Evolutionary conservation across 768 basidiomycete genomes (phyloP).

Genomic region (Trametes coccinea): DNA sequence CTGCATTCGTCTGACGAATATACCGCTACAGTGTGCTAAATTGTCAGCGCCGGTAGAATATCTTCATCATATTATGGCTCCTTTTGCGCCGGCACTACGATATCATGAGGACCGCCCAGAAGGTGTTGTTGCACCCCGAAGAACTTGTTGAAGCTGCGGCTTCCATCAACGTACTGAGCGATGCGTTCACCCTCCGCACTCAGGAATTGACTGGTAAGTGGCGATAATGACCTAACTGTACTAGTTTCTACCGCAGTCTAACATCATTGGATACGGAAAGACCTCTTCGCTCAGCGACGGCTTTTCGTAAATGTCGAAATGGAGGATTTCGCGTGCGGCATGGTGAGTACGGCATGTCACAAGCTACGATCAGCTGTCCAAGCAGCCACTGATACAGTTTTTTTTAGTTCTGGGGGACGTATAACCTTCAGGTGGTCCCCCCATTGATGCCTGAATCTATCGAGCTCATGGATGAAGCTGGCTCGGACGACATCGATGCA

Average conservation of each 20-base stretch:
- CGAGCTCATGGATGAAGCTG: too few relatives aligned
- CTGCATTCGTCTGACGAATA: too few relatives aligned
- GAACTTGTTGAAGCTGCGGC: conserved; percentile 2
- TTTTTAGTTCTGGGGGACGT: too few relatives aligned
- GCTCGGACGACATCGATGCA: neutral
- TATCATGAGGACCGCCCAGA: conserved; percentile 25
- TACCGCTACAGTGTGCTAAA: neutral
- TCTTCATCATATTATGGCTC: conserved; percentile 37
- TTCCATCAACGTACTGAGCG: neutral
- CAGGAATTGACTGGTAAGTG: neutral
- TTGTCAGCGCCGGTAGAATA: conserved; percentile 27
- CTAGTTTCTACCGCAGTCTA: too few relatives aligned
- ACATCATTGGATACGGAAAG: neutral
- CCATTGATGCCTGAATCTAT: too few relatives aligned
- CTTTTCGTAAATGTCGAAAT: neutral
- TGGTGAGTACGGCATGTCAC: neutral
- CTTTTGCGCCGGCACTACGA: conserved; percentile 35
- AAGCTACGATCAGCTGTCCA: neutral
- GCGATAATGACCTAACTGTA: too few relatives aligned
- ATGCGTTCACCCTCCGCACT: neutral
- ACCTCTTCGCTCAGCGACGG: conserved; percentile 6
- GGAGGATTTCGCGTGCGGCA: conserved; percentile 8
- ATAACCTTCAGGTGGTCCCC: too few relatives aligned
- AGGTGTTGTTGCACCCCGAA: neutral
- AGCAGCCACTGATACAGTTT: too few relatives aligned